These are phyloP conservation scores for Haplosporangium sp. DNA, from an alignment of 371 early-diverging fungal species.

Conservation along the genomic window DNA sequence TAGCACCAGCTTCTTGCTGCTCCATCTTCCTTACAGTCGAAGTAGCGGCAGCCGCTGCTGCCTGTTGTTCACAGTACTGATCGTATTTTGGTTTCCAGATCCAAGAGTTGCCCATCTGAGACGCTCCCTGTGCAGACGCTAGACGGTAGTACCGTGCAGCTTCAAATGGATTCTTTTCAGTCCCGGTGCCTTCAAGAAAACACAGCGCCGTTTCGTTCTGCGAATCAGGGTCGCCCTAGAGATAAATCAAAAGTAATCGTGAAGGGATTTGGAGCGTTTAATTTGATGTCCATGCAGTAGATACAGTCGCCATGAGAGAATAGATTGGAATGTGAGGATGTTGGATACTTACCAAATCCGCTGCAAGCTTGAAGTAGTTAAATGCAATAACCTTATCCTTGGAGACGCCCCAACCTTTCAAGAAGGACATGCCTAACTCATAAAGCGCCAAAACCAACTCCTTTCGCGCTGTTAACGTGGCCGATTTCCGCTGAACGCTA, in stretches of 20 bases:
- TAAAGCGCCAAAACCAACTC: slow-evolving; percentile 86
- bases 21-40: slow-evolving; percentile 10
- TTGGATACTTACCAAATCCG: slow-evolving; percentile 63
- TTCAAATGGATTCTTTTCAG: slow-evolving; percentile 76
- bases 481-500: slow-evolving; percentile 22
- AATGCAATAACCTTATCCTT: slow-evolving; percentile 69
- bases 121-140: slow-evolving; percentile 83
- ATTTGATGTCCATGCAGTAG: too few relatives aligned
- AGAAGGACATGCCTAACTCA: slow-evolving; percentile 87
- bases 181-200: slow-evolving; percentile 81
- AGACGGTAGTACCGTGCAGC: slow-evolving; percentile 88
- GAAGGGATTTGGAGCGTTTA: too few relatives aligned
- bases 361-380: slow-evolving; percentile 78
- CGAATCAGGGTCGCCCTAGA: slow-evolving; percentile 81
- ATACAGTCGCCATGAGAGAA: not conserved
- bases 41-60: slow-evolving; percentile 13
- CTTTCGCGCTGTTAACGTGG: slow-evolving; percentile 51
- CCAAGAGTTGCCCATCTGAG: slow-evolving; percentile 89
- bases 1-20: not conserved
- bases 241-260: not conserved
- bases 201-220: slow-evolving; percentile 84
- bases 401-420: slow-evolving; percentile 91
- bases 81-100: slow-evolving; percentile 91
- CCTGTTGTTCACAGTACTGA: slow-evolving; percentile 40
- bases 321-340: not conserved